These are phyloP conservation scores for Neospora caninum DNA, from an alignment of 169 alveolate genomes.

Conservation along the genomic window DNA sequence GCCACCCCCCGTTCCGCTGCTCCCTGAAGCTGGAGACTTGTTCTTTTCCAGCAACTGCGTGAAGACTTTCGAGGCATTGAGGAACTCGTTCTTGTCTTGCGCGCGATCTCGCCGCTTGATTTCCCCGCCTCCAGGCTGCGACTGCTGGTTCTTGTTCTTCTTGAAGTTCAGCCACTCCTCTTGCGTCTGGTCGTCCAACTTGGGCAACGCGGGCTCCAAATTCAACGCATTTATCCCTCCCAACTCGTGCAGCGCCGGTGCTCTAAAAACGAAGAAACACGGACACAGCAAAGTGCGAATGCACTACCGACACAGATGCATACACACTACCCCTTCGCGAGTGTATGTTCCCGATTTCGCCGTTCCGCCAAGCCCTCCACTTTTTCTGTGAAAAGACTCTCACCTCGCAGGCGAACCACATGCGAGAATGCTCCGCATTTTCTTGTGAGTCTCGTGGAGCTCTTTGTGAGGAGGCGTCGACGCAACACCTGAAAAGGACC, in stretches of 20 bases:
- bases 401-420: not conserved
- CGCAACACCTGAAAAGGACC: not conserved
- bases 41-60: slow-evolving; percentile 30
- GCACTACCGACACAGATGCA: not conserved
- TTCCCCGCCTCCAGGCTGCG: not conserved
- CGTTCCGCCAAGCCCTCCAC: not conserved
- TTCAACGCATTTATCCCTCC: slow-evolving; percentile 44
- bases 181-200: slow-evolving; percentile 41
- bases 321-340: not conserved
- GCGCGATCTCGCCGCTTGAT: not conserved
- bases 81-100: slow-evolving; percentile 18
- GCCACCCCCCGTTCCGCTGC: not conserved
- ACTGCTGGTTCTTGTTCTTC: not conserved
- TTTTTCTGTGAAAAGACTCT: not conserved
- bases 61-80: slow-evolving; percentile 10
- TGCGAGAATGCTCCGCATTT: slow-evolving; percentile 27
- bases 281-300: not conserved
- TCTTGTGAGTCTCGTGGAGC: slow-evolving; percentile 25
- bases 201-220: slow-evolving; percentile 56
- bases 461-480: slow-evolving; percentile 30
- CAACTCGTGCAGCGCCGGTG: slow-evolving; percentile 37
- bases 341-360: too few relatives aligned
- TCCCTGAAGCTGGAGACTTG: not conserved
- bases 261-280: not conserved
- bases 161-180: slow-evolving; percentile 51